Conservation (phyloP, 805 yeast species). For the Dipodascopsis tothii region DNA sequence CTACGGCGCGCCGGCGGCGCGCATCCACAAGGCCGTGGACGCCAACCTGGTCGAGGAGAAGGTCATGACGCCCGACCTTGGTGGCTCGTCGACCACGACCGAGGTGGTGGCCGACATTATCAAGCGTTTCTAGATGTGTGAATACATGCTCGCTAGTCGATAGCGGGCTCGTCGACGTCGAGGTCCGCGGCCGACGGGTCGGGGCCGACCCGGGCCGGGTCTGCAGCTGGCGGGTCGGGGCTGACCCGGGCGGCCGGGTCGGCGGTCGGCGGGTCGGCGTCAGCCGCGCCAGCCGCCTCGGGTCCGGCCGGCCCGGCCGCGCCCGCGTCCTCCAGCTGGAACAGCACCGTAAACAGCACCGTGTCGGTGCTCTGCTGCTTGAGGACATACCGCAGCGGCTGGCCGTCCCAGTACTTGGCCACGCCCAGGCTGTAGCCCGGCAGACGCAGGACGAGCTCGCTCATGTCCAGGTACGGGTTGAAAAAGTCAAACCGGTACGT, state of each 20-base stretch:
- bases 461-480: slow-evolving; percentile 45
- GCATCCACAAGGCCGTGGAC: slow-evolving; percentile 89
- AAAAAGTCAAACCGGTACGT: slow-evolving; percentile 47
- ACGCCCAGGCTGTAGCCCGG: slow-evolving; percentile 42
- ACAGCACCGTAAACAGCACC: no score
- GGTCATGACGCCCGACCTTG: slow-evolving; percentile 87
- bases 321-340: no score
- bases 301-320: no score
- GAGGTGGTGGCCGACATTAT: slow-evolving; percentile 82
- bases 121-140: slow-evolving; percentile 36
- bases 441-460: slow-evolving; percentile 42
- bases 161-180: no score
- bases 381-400: slow-evolving; percentile 34
- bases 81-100: slow-evolving; percentile 81
- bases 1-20: slow-evolving; percentile 77
- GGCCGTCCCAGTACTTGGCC: slow-evolving; percentile 33
- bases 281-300: no score
- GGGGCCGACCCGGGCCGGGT: no score
- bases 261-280: no score
- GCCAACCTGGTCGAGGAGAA: slow-evolving; percentile 76
- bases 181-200: no score
- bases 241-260: no score
- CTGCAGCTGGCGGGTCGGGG: no score
- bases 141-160: no score
- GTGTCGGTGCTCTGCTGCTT: slow-evolving; percentile 20